Base-by-base conservation (phyloP, 495 filamentous ascomycete species). In the Penicillium nucicola region DNA sequence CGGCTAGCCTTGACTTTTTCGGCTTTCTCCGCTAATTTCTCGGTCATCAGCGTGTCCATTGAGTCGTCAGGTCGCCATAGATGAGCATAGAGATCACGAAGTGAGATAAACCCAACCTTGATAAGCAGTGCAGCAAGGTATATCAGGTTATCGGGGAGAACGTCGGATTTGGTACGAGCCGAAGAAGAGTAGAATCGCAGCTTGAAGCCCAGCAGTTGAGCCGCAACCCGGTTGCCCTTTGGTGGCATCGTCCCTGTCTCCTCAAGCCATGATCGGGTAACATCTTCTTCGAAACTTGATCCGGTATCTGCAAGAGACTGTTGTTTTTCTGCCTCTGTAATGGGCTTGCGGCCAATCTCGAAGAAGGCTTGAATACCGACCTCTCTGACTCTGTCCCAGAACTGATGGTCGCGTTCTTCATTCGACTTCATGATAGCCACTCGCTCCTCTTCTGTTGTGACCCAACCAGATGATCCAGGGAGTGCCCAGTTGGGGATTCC, bases 31-130 rank as follows among this genome's bases (percentile, higher is more conserved):
- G 85, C 83, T 65, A 83, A 74, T 53, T 85, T 84, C 50, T 83
- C 76, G 19, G 79, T 75, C 53, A 79, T 80, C 22, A 93, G 65
- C 0, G 61, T 72, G 37, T 85, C 77, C 92, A 97, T 97, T 3
- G 80, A 77, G 15, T 88, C 84, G 54, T 97, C 92, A 1, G 77
- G 73, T 17, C 95, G 88, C 79, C 89, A 92, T 4, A 97, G 84
- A 61, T 97, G 95, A 31, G 92, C 85, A 65, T 96, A 97, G 17
- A 99, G 74, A 59, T 97, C 93, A 33, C 83, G 81, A 3, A 99
- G 75, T n/a, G 92, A 96, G 50, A 99, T 90, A 66, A 99, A 97
- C 18, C 95, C 95, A 41, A 95, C 86, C 67, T 97, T 97, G 69
- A 99, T 96, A 33, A 99, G 80, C 20, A 97, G 74, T 0, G 95